phyloP scores from a whole-genome alignment of 495 filamentous ascomycete genomes.

The Oidiodendron maius region DNA sequence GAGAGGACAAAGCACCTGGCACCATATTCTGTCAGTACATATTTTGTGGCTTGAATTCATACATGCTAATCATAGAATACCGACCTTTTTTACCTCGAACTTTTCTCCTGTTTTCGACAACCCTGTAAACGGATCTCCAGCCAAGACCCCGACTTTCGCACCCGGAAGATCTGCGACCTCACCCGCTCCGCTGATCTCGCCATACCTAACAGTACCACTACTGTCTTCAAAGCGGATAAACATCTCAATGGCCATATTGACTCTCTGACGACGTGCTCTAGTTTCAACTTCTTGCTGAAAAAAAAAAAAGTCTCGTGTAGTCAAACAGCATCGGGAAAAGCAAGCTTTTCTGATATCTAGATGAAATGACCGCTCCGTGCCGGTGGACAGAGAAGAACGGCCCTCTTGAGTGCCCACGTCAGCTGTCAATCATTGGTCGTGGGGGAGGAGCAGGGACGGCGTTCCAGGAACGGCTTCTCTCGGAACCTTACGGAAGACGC shows the following conservation, averaged over 20 bases:
- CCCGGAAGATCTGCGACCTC: slow-evolving; percentile 3
- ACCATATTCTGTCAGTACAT: neutral
- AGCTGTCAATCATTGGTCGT: no score
- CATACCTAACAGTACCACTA: slow-evolving; percentile 3
- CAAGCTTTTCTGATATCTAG: no score
- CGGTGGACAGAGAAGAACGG: no score
- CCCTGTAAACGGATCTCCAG: slow-evolving; percentile 6
- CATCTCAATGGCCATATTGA: slow-evolving; percentile 3
- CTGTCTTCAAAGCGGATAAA: slow-evolving; percentile 7
- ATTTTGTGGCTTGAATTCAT: neutral
- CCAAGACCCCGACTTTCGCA: slow-evolving; percentile 1
- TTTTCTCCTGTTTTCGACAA: slow-evolving; percentile 3
- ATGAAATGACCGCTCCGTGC: no score
- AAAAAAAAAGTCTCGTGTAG: no score
- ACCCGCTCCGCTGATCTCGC: slow-evolving; percentile 1
- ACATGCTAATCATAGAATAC: neutral
- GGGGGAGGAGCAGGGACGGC: no score
- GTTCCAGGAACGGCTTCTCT: no score
- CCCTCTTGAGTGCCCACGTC: no score
- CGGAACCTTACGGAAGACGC: no score
- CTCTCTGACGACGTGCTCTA: no score
- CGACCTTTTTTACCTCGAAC: slow-evolving; percentile 5
- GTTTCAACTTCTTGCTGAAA: no score
- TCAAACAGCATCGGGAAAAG: no score
- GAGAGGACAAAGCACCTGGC: neutral